Evolutionary conservation across 352 stramenopile genomes (phyloP).

Genomic region (Globisporangium yorkense): DNA sequence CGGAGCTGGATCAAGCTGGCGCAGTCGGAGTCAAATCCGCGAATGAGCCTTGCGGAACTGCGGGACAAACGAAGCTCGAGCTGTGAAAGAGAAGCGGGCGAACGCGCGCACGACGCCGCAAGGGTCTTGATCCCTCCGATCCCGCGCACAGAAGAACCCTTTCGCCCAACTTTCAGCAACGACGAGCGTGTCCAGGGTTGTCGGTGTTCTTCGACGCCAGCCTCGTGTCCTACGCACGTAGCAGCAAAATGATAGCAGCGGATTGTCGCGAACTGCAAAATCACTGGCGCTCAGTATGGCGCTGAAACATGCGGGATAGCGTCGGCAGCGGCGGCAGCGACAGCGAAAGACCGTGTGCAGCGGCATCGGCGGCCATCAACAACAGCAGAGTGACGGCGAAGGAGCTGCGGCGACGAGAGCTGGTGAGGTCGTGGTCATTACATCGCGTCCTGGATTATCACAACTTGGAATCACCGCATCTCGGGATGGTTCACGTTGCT

Average conservation of each 20-base stretch:
- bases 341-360: too few relatives aligned
- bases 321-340: too few relatives aligned
- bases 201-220: too few relatives aligned
- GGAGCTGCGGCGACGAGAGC: too few relatives aligned
- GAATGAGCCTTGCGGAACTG: conserved; percentile 1
- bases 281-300: not conserved
- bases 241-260: conserved; percentile 1
- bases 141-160: not conserved
- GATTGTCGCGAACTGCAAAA: not conserved
- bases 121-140: conserved; percentile 9
- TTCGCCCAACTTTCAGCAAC: not conserved
- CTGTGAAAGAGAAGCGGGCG: not conserved
- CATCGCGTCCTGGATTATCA: too few relatives aligned
- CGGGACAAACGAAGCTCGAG: not conserved
- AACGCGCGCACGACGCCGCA: not conserved
- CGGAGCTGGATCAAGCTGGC: not conserved
- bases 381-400: too few relatives aligned
- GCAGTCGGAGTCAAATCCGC: conserved; percentile 7
- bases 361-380: too few relatives aligned
- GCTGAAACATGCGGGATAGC: not conserved
- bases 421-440: too few relatives aligned
- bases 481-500: too few relatives aligned
- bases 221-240: too few relatives aligned
- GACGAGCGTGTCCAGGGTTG: not conserved
- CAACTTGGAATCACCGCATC: too few relatives aligned